These are phyloP conservation scores for Dactylellina haptotyla DNA, from an alignment of 2,329 filamentous ascomycete species.

Conservation along the genomic window DNA sequence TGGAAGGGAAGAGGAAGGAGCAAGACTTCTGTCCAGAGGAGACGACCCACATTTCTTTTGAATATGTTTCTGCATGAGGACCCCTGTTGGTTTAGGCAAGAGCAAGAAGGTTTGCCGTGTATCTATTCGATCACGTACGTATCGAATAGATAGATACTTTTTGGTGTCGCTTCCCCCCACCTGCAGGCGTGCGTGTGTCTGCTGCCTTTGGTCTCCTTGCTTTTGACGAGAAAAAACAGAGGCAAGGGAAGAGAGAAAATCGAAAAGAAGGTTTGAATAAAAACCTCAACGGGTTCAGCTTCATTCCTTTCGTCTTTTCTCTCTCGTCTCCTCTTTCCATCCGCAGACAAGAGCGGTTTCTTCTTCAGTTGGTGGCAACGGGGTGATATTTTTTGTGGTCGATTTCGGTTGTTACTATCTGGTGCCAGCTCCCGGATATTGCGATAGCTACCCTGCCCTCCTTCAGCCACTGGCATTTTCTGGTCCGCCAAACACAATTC, in stretches of 20 bases:
- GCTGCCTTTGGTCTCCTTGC: slow-evolving; percentile 1
- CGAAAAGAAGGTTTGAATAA: slow-evolving; percentile 2
- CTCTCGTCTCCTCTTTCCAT: neutral
- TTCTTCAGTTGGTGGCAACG: slow-evolving; percentile 30
- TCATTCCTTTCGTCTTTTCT: neutral
- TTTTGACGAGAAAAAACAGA: neutral
- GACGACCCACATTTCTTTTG: slow-evolving; percentile 20
- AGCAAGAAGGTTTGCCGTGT: slow-evolving; percentile 24
- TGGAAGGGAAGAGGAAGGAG: slow-evolving; percentile 2
- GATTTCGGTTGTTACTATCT: slow-evolving; percentile 27
- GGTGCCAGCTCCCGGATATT: slow-evolving; percentile 39
- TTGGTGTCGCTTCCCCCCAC: too few species aligned
- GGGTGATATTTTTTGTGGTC: slow-evolving; percentile 12
- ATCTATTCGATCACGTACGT: neutral
- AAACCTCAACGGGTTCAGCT: slow-evolving; percentile 3
- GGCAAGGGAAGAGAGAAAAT: neutral
- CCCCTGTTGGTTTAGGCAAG: slow-evolving; percentile 38
- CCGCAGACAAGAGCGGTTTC: too few species aligned
- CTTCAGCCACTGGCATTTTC: slow-evolving; percentile 53
- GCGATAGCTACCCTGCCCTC: slow-evolving; percentile 32
- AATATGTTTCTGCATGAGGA: slow-evolving; percentile 13
- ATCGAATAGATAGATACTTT: too few species aligned
- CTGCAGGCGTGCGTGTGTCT: too few species aligned
- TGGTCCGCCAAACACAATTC: slow-evolving; percentile 1
- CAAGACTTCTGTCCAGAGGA: slow-evolving; percentile 6